Base-by-base conservation (phyloP, 495 filamentous ascomycete species). In the Amorphotheca resinae region DNA sequence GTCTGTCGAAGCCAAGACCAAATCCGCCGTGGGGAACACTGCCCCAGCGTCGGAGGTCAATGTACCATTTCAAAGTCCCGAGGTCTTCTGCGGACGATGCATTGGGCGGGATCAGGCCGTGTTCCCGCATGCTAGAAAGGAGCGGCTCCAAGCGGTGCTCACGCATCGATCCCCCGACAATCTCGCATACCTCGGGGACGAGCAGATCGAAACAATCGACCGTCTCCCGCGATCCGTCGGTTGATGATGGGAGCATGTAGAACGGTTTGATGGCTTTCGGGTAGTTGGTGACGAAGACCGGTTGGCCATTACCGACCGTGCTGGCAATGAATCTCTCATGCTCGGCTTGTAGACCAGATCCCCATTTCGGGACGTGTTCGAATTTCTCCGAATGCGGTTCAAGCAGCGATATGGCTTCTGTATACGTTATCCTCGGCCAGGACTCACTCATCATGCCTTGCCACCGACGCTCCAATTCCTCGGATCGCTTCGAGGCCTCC, bases 121-220 rank as follows among this genome's bases (percentile, higher is more conserved):
- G 65, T 4, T 64, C 55, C 28, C 69, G 72, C 93, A 96, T 95
- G 15, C 80, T 76, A 41, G 73, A 62, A 43, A 82, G 62, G 22
- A 98, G 68, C 18, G 77, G 60, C 1, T 74, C 64, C 37, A 88
- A 61, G 22, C 86, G 79, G 64, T 96, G 80, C 60, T 96, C 91
- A 60, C 91, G 87, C 62, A 96, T 73, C 2, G 89, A 95, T 18
- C 91, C 91, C 14, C 91, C 91, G 15, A 79, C 84, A 37, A 96
- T 74, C 61, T 98, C 91, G 60, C 85, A 87, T 41, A 86, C 64
- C 44, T 87, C 83, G 11, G 91, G 89, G 23, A 96, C 74, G 14
- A 98, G 73, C 38, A 98, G 78, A 65, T 98, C 91, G 58, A 98
- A 98, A 62, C 89, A 95, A 15, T 89, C 84, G 9, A 87, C 88